Percentiles rank a stretch among this genome's conserved stretches.
These are phyloP conservation scores for Proliferodiscus dingleyae DNA, from an alignment of 2,329 filamentous ascomycete species.

Conservation along the genomic window DNA sequence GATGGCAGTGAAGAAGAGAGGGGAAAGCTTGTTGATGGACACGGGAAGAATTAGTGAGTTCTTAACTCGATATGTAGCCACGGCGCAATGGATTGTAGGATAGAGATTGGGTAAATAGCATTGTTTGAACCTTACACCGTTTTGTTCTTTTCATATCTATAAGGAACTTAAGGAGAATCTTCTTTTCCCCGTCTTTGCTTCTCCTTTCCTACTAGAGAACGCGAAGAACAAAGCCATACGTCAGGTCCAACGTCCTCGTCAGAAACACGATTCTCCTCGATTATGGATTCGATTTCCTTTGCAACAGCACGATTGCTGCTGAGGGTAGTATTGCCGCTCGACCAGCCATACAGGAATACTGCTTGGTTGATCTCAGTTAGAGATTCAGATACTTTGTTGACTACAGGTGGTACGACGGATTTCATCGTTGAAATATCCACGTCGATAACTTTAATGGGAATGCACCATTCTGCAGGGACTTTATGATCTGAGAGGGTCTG, in stretches of 20 bases:
- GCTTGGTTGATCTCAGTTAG: constrained; percentile 58
- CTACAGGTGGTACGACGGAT: constrained; percentile 40
- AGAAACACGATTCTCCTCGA: constrained; percentile 46
- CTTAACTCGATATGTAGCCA: not conserved
- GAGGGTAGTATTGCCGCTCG: constrained; percentile 52
- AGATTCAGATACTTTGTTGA: constrained; percentile 38
- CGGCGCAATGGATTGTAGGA: constrained; percentile 10
- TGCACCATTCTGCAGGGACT: constrained; percentile 47
- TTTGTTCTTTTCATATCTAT: not conserved
- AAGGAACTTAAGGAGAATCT: too few relatives aligned
- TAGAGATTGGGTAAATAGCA: constrained; percentile 10
- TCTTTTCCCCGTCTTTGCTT: constrained; percentile 33
- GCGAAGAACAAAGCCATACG: constrained; percentile 60
- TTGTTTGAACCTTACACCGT: not conserved
- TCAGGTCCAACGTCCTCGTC: constrained; percentile 52
- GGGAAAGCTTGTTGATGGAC: constrained; percentile 39
- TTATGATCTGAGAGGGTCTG: constrained; percentile 47
- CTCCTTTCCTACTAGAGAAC: constrained; percentile 64
- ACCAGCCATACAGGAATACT: constrained; percentile 68
- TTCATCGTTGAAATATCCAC: constrained; percentile 37
- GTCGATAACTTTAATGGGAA: constrained; percentile 53
- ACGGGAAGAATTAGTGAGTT: constrained; percentile 7
- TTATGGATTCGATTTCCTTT: constrained; percentile 53
- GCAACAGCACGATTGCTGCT: constrained; percentile 62
- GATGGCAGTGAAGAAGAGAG: constrained; percentile 59